Evolutionary conservation across 1,139 yeast species (phyloP), one percentile per base, ranked within the genome.

Genomic region (Debaryomycetaceae sp.): DNA sequence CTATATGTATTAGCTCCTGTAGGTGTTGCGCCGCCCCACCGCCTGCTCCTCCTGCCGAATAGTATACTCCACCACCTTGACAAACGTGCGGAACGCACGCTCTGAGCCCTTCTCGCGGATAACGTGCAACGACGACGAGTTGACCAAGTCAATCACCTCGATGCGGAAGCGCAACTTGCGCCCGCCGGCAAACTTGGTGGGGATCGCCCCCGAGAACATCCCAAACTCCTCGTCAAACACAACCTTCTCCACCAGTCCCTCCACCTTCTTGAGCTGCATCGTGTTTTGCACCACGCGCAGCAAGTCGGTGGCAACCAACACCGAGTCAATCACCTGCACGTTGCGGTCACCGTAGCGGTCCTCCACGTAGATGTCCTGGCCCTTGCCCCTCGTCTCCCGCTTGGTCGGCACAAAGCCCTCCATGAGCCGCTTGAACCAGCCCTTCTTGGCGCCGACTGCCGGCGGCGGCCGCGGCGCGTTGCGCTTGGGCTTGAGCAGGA

Each of bases 31-130:
- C 6, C n/a, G 20, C 15, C 14, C 20, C 9, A 11, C 20, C 12
- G 51, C 51, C 30, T 51, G 49, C 36, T 64, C 70, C 37, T 63
- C 68, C 34, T 59, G 58, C 35, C 53, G 53, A 20, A 66, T 53
- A 17, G 65, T 56, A 36, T 51, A 64, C 11, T 54, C 42, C 16
- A 66, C 70, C 42, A 78, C 81, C 18, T 59, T 60, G 12, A 67
- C 64, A 42, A 82, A 61, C 46, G 73, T 76, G 28, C 56, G 63
- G 51, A 81, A 78, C 13, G 83, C 75, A 51, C 72, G 77, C n/a
- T 66, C 61, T n/a, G 83, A 75, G n/a, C 91, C 91, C 42, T 73
- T 75, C 24, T 69, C 58, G 51, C 75, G 77, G 27, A 65, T 65
- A 40, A 81, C 65, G 36, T 69, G 71, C 32, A 80, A 58, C 23